Evolutionary conservation across 306 rosid genomes (phyloP).

Genomic region (Myrica gale): DNA sequence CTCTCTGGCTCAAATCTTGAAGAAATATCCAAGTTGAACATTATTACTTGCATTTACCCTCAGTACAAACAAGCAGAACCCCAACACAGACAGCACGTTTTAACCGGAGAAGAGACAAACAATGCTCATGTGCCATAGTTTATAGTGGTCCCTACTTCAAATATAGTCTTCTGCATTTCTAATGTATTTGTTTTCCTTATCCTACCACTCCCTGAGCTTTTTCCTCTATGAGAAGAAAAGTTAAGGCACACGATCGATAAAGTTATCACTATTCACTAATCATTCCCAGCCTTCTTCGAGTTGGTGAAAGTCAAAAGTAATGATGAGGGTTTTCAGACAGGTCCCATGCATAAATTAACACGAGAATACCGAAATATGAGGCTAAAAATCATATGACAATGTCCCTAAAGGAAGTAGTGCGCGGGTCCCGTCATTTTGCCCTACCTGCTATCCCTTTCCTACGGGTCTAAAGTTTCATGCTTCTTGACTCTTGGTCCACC

Average conservation of each 20-base stretch:
- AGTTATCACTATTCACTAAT: background rate
- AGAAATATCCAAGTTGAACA: background rate
- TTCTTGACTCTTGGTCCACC: background rate
- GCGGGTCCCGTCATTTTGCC: background rate
- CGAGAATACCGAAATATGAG: too few species aligned
- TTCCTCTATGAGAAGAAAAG: background rate
- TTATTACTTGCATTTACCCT: background rate
- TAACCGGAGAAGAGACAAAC: constrained; percentile 15
- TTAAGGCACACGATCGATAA: background rate
- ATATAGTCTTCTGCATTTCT: background rate
- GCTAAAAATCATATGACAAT: background rate
- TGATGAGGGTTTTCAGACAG: background rate
- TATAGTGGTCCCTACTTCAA: background rate
- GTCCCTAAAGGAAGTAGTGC: background rate
- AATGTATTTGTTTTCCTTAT: background rate
- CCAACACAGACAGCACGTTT: constrained; percentile 12
- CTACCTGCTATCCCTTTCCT: background rate
- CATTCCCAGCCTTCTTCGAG: too few species aligned
- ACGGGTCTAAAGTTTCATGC: background rate
- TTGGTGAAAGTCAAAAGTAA: too few species aligned
- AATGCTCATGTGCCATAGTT: constrained; percentile 10
- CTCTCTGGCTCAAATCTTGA: background rate
- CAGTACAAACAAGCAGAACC: background rate
- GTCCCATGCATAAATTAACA: background rate
- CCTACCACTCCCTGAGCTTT: background rate